phyloP scores from a whole-genome alignment of 495 filamentous ascomycete genomes.

The Penicillium bialowiezense region DNA sequence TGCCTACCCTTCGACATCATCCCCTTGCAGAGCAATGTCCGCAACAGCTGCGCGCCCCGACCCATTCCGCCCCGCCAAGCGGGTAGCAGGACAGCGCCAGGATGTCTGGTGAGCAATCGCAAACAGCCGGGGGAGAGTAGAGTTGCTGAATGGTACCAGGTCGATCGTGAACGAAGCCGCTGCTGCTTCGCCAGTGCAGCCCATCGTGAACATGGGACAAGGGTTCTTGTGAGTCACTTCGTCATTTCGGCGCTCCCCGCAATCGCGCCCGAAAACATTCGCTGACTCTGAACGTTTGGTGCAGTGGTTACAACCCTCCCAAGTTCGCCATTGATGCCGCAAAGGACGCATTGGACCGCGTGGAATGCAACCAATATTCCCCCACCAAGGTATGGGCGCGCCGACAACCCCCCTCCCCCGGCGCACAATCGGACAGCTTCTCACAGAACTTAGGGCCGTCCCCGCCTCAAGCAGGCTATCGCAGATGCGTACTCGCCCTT shows the following conservation, averaged over 20 bases:
- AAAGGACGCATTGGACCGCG: slow-evolving; percentile 81
- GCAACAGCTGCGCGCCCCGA: slow-evolving; percentile 42
- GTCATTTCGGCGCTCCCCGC: slow-evolving; percentile 9
- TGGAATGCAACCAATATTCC: slow-evolving; percentile 98
- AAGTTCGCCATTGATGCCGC: slow-evolving; percentile 88
- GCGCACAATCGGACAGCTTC: slow-evolving; percentile 4
- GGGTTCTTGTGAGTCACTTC: slow-evolving; percentile 70
- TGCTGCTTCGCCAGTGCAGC: slow-evolving; percentile 78
- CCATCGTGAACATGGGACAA: slow-evolving; percentile 94
- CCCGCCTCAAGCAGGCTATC: slow-evolving; percentile 85
- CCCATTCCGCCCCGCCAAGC: slow-evolving; percentile 66
- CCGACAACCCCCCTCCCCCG: background rate
- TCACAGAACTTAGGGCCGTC: slow-evolving; percentile 59
- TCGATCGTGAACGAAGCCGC: slow-evolving; percentile 94
- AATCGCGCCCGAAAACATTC: background rate
- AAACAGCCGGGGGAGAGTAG: background rate
- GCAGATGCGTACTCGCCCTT: slow-evolving; percentile 84
- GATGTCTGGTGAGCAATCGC: slow-evolving; percentile 78
- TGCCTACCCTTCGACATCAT: slow-evolving; percentile 10
- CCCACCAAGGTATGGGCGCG: slow-evolving; percentile 66
- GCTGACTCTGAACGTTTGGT: no score
- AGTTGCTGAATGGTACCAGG: slow-evolving; percentile 45
- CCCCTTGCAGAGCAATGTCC: slow-evolving; percentile 41
- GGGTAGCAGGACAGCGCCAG: slow-evolving; percentile 78
- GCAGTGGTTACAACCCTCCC: slow-evolving; percentile 89